phyloP scores from a whole-genome alignment of 371 early-diverging fungal genomes.

The Syncephalis fuscata region DNA sequence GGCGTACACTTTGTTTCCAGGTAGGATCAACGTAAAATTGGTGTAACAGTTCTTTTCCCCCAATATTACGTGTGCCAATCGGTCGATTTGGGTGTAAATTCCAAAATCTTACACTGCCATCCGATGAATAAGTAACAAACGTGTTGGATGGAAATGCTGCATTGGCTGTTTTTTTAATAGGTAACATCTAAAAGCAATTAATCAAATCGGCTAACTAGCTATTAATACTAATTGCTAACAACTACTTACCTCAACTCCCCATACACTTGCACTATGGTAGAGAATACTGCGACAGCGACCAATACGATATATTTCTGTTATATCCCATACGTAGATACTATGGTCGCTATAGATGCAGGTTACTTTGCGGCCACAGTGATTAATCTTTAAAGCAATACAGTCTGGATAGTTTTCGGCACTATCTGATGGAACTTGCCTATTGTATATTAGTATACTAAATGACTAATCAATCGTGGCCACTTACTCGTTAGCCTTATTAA shows the following conservation, averaged over 20 bases:
- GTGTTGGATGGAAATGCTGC: slow-evolving; percentile 34
- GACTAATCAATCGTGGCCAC: slow-evolving; percentile 7
- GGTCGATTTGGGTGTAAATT: slow-evolving; percentile 22
- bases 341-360: slow-evolving; percentile 25
- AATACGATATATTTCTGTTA: slow-evolving; percentile 39
- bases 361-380: slow-evolving; percentile 8
- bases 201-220: not conserved
- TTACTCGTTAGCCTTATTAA: slow-evolving; percentile 12
- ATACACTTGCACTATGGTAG: slow-evolving; percentile 64
- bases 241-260: slow-evolving; percentile 61
- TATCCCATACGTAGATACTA: slow-evolving; percentile 60
- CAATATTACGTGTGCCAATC: slow-evolving; percentile 1
- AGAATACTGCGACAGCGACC: slow-evolving; percentile 45
- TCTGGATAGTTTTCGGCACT: slow-evolving; percentile 31
- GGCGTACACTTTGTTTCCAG: not conserved
- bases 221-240: not conserved
- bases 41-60: slow-evolving; percentile 2
- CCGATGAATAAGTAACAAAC: slow-evolving; percentile 61
- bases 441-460: slow-evolving; percentile 17
- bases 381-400: slow-evolving; percentile 32
- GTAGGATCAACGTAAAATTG: not conserved
- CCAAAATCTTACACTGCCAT: slow-evolving; percentile 73
- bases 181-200: slow-evolving; percentile 6
- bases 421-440: slow-evolving; percentile 10
- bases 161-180: not conserved